These are phyloP conservation scores for Cadophora luteo-olivacea DNA, from an alignment of 2,329 filamentous ascomycete species.

Conservation along the genomic window DNA sequence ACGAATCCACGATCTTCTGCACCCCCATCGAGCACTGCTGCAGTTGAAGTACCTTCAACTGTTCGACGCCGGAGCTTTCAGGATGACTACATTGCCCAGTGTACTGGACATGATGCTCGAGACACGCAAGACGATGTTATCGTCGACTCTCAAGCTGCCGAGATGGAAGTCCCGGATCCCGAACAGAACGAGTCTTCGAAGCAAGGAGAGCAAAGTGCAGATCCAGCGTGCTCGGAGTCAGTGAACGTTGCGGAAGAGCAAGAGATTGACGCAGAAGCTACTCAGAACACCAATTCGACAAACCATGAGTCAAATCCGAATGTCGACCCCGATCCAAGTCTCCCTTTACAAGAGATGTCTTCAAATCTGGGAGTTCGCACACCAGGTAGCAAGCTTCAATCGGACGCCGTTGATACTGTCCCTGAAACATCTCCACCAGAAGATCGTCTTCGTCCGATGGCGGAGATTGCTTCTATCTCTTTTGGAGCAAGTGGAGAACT, in stretches of 20 bases:
- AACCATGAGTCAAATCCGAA: not conserved
- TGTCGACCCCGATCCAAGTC: slow-evolving; percentile 10
- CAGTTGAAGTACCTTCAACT: slow-evolving; percentile 33
- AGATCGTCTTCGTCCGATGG: slow-evolving; percentile 36
- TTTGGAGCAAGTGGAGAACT: slow-evolving; percentile 30
- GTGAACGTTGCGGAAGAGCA: slow-evolving; percentile 5
- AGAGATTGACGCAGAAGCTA: not conserved
- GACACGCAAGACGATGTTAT: slow-evolving; percentile 41
- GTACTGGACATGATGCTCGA: slow-evolving; percentile 36
- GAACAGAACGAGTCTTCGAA: not conserved
- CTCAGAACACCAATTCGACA: slow-evolving; percentile 11
- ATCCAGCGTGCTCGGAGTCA: not conserved
- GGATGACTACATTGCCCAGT: slow-evolving; percentile 41
- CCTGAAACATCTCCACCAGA: slow-evolving; percentile 44
- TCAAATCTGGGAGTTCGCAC: slow-evolving; percentile 25
- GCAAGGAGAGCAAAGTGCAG: not conserved
- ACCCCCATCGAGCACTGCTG: slow-evolving; percentile 19
- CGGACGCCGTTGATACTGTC: slow-evolving; percentile 32
- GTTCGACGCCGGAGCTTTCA: slow-evolving; percentile 34
- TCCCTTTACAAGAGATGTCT: slow-evolving; percentile 32
- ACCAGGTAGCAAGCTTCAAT: slow-evolving; percentile 24
- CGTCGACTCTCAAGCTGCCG: slow-evolving; percentile 38
- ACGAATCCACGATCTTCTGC: slow-evolving; percentile 19
- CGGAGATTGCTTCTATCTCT: slow-evolving; percentile 40
- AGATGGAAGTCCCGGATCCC: not conserved